A percentile compares a stretch with the other conserved stretches of the same genome.
Conservation (phyloP, 768 basidiomycete species). For the Leccinum variicolor region DNA sequence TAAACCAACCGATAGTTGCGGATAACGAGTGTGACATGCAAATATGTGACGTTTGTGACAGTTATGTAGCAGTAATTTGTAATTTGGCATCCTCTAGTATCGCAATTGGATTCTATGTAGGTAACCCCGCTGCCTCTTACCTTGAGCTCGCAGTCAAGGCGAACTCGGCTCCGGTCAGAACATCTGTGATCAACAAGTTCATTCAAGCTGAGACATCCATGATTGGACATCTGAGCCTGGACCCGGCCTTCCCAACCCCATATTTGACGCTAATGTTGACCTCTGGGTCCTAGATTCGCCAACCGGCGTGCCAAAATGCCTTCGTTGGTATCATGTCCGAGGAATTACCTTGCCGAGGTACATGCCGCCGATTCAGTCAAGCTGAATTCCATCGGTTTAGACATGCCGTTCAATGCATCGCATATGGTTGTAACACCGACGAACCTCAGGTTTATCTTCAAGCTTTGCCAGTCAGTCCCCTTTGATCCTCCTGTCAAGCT, state of each 20-base stretch:
- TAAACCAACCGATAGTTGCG: not conserved
- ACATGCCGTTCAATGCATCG: not conserved
- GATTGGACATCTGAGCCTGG: not conserved
- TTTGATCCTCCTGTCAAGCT: not conserved
- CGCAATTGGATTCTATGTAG: too few relatives aligned
- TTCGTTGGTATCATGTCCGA: not conserved
- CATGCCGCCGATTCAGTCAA: not conserved
- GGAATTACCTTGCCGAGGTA: not conserved
- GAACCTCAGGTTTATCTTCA: not conserved
- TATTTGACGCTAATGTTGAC: not conserved
- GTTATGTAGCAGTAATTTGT: too few relatives aligned
- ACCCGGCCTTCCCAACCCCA: not conserved
- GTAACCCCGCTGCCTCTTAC: not conserved
- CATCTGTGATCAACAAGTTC: not conserved
- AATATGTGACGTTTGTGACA: too few relatives aligned
- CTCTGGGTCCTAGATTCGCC: not conserved
- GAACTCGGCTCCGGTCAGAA: not conserved
- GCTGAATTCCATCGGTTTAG: constrained; percentile 15
- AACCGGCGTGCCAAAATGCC: not conserved
- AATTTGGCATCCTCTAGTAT: too few relatives aligned
- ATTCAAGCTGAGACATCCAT: not conserved
- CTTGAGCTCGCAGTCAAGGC: not conserved
- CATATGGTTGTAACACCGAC: not conserved
- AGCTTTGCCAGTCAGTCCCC: not conserved
- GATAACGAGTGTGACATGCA: too few relatives aligned